Base-by-base conservation (phyloP, 2,329 filamentous ascomycete genomes). In the Fusarium nelsonii region DNA sequence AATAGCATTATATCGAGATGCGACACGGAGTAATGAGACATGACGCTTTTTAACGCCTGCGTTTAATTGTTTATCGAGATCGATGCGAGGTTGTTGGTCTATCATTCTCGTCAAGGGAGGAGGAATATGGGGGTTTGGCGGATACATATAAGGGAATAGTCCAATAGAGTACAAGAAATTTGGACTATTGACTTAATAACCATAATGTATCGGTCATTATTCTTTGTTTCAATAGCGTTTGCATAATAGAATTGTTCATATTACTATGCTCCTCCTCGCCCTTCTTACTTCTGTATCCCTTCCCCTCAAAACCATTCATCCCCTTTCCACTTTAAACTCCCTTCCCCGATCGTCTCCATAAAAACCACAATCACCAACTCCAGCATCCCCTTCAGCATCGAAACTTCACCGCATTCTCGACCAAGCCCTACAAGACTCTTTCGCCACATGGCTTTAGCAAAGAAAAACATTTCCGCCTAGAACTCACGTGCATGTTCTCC, bases 391-490 rank as follows among this genome's bases (percentile, higher is more conserved):
- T 40, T 30, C 20, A 45, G 7, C 8, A 36, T 12, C 11, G 4
- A 51, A 26, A 32, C 43, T 32, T 45, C 28, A 32, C 43, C 43
- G 26, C 16, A 40, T 40, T 28, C 23, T 51, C 34, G 2, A 6
- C 16, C n/a, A 40, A 18, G 10, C 10, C 41, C 67, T 11, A 39
- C 11, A 18, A 39, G 50, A 44, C 32, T 57, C 53, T 50, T 52
- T 54, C 40, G 61, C 66, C 66, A 70, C 66, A 61, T 52, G 41
- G 40, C 44, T 49, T 33, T n/a, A 32, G 30, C 18, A 23, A 15
- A 23, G 30, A 39, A 49, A 63, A 45, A 5, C 41, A 20, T 26
- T 48, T 56, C 40, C 34, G 15, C 28, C 7, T 14, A 6, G 30
- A 7, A n/a, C 58, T 60, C 54, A 65, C 67, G 63, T 70, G 67